Evolutionary conservation across 2,329 filamentous ascomycete species (phyloP), one percentile per base, ranked within the genome.

Genomic region (Cadophora sp.): DNA sequence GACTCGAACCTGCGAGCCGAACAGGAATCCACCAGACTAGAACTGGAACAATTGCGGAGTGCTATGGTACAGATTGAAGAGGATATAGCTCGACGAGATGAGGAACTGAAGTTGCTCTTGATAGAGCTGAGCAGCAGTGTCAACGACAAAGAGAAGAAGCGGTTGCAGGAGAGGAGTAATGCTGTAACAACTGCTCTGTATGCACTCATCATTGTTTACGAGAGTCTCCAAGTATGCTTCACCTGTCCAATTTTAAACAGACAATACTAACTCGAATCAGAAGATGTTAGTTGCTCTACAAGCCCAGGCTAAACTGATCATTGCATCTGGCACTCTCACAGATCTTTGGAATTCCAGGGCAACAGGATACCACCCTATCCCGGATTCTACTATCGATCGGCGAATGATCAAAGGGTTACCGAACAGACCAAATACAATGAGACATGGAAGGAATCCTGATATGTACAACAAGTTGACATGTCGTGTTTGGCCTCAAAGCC

Each of bases 11-110:
- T 24, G 22, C 20, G n/a, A 27, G 47, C 47, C 9, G 47, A 50
- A 22, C 47, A 50, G 11, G 47, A 50, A 27, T 20, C 47, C 1
- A 50, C 47, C 8, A 50, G 47, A 50, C 20, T 20, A 11, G 47
- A 50, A 27, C 22, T 50, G 8, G 47, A 50, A 27, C 47, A 50
- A 27, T 27, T 50, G 47, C n/a, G n/a, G 22, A 27, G n/a, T 50
- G 47, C 47, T 27, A 50, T 50, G 47, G n/a, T 9, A 9, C 47
- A 50, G 47, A 50, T 50, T 9, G 47, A 50, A 50, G n/a, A 50
- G 4, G 47, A 50, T 27, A 50, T 50, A 22, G 47, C 47, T 14
- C 47, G 47, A 27, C 47, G 47, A 14, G 47, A 50, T 22, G 47
- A 50, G 22, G 47, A 50, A 27, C 11, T 50, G 47, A 50, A 50